Evolutionary conservation across 176 grass and related monocot genomes (phyloP).

Genomic region (Rhynchospora pubera): DNA sequence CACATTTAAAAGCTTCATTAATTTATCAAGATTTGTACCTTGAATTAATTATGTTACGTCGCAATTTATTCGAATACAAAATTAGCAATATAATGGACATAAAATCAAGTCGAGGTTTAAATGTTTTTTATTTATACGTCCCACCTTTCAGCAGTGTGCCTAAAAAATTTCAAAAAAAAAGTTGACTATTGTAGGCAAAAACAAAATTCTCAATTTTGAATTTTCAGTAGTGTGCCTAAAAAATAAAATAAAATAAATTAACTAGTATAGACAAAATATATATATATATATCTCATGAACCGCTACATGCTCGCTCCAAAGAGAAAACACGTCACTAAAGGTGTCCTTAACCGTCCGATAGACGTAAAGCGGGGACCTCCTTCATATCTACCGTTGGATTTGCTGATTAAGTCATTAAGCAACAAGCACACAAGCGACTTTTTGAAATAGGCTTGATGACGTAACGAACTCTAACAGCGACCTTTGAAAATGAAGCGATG

Average conservation of each 20-base stretch:
- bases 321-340: not conserved
- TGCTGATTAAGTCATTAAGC: not conserved
- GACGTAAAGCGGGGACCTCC: not conserved
- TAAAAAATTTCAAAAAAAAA: not conserved
- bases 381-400: not conserved
- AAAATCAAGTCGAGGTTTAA: not conserved
- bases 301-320: not conserved
- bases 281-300: not conserved
- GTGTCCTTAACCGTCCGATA: slow-evolving; percentile 6
- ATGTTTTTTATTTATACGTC: not conserved
- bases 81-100: not conserved
- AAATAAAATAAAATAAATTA: not conserved
- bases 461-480: not conserved
- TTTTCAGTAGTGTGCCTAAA: not conserved
- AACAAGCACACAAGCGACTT: not conserved
- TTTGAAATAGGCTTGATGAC: not conserved
- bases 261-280: not conserved
- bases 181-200: too few relatives aligned
- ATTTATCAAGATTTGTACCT: not conserved
- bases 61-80: not conserved
- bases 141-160: not conserved
- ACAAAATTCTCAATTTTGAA: not conserved
- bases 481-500: not conserved
- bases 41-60: not conserved
- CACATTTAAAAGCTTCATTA: not conserved